Evolutionary conservation across 192 early-diverging fungal species (phyloP).

Genomic region (Blastocladiella britannica): DNA sequence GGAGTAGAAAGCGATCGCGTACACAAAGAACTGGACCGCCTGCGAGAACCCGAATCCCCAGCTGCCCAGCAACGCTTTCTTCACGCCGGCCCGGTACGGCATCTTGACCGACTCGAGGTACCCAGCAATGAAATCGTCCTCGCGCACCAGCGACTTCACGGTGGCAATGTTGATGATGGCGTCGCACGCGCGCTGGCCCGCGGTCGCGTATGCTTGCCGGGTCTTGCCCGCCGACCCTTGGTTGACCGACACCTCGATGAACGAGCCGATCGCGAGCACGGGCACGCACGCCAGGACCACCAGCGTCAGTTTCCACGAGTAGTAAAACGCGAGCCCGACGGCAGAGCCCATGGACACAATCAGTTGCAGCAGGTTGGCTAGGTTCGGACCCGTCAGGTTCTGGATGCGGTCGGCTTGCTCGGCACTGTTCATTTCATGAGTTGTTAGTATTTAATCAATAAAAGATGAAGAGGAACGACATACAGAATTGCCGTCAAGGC

Average conservation of each 20-base stretch:
- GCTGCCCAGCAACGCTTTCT: conserved; percentile 16
- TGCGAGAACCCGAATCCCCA: conserved; percentile 29
- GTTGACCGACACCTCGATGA: conserved; percentile 32
- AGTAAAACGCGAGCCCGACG: conserved; percentile 22
- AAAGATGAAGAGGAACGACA: too few species aligned
- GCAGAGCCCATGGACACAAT: conserved; percentile 13
- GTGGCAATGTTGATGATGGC: conserved; percentile 67
- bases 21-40: conserved; percentile 24
- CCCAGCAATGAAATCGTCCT: conserved; percentile 3
- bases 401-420: conserved; percentile 13
- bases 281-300: conserved; percentile 46
- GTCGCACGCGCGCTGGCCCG: conserved; percentile 58
- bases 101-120: conserved; percentile 8
- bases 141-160: conserved; percentile 43
- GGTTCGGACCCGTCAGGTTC: conserved; percentile 17
- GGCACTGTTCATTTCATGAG: too few species aligned
- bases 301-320: conserved; percentile 38
- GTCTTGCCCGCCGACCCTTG: conserved; percentile 21
- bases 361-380: conserved; percentile 13
- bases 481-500: conserved; percentile 35
- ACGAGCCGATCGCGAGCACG: conserved; percentile 38
- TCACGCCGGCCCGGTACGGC: conserved; percentile 19
- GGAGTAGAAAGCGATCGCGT: conserved; percentile 32
- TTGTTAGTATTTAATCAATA: too few species aligned
- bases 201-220: conserved; percentile 40